Evolutionary conservation across 257 asterid genomes (phyloP).

Genomic region (Solanum pennellii): DNA sequence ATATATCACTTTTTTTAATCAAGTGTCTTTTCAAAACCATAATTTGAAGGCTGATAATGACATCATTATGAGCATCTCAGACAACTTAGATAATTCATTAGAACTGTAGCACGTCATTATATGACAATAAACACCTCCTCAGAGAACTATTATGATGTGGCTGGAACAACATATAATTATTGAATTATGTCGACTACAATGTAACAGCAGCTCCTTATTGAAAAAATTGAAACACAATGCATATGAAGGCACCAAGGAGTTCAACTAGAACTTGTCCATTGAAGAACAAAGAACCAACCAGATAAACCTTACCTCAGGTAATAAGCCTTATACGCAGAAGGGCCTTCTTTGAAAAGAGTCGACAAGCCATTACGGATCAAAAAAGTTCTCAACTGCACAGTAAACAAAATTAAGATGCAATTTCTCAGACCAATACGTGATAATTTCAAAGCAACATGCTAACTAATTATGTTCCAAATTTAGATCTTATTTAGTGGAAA

Average conservation of each 20-base stretch:
- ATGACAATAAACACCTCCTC: background rate
- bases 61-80: background rate
- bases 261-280: background rate
- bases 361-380: constrained; percentile 87
- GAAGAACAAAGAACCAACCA: background rate
- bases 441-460: background rate
- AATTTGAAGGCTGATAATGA: background rate
- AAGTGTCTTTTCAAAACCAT: constrained; percentile 1
- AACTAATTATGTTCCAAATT: background rate
- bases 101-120: background rate
- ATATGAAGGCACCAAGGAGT: background rate
- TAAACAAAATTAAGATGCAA: background rate
- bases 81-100: background rate
- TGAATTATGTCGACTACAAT: background rate
- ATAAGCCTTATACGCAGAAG: constrained; percentile 83
- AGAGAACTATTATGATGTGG: background rate
- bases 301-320: constrained; percentile 53
- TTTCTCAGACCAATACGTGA: background rate
- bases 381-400: constrained; percentile 75
- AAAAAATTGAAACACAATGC: background rate
- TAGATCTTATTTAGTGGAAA: background rate
- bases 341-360: constrained; percentile 85
- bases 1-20: background rate
- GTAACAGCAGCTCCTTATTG: background rate
- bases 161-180: background rate